Evolutionary conservation across 495 filamentous ascomycete species (phyloP).

Genomic region (Lepraria neglecta): DNA sequence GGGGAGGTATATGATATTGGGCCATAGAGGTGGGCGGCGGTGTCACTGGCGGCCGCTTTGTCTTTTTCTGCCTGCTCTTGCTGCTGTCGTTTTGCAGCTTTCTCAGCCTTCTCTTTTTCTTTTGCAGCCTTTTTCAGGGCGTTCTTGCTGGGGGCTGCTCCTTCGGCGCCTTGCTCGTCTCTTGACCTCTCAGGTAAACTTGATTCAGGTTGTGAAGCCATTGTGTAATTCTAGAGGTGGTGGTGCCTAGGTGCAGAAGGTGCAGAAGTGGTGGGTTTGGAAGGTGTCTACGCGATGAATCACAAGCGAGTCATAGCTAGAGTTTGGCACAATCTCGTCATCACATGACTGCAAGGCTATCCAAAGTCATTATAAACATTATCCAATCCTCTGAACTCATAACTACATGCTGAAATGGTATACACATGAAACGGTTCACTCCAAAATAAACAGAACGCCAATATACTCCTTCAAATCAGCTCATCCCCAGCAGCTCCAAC

Average conservation of each 20-base stretch:
- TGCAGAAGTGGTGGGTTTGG: background rate
- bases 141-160: constrained; percentile 52
- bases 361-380: background rate
- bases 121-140: constrained; percentile 63
- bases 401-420: background rate
- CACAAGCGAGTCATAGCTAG: constrained; percentile 5
- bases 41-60: constrained; percentile 55
- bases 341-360: background rate
- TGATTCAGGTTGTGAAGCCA: constrained; percentile 21
- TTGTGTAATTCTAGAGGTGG: background rate
- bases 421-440: constrained; percentile 11
- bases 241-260: no score
- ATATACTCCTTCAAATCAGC: constrained; percentile 48
- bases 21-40: constrained; percentile 65
- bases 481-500: constrained; percentile 67
- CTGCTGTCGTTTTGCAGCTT: constrained; percentile 49
- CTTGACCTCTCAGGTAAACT: constrained; percentile 20
- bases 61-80: constrained; percentile 36
- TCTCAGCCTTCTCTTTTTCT: constrained; percentile 61
- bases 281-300: background rate
- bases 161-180: constrained; percentile 25
- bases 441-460: background rate
- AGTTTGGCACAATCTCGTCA: background rate
- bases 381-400: background rate
- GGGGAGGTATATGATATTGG: constrained; percentile 24